phyloP scores from a whole-genome alignment of 805 yeast genomes.

The Clavispora carvajalis region DNA sequence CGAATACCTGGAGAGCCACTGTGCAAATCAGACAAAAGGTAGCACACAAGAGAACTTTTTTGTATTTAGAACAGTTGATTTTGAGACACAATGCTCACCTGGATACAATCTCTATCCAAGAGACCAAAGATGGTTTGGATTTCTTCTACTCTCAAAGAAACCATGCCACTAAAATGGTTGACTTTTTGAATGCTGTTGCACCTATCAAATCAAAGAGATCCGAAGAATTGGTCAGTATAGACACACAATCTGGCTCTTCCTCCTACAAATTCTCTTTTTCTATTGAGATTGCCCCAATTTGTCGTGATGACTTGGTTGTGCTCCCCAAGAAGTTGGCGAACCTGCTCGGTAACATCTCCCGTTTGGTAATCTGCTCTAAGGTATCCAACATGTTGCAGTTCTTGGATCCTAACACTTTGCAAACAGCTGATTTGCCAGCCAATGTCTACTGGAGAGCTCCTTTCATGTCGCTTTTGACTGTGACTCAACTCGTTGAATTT shows the following conservation, averaged over 20 bases:
- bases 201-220: conserved; percentile 82
- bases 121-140: conserved; percentile 90
- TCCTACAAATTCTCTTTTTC: conserved; percentile 88
- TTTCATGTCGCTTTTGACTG: conserved; percentile 72
- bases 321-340: conserved; percentile 84
- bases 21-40: conserved; percentile 98
- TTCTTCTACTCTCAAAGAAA: conserved; percentile 84
- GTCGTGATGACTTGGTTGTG: conserved; percentile 93
- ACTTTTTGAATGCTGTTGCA: conserved; percentile 76
- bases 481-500: conserved; percentile 74
- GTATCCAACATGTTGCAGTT: conserved; percentile 80
- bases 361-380: conserved; percentile 79
- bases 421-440: conserved; percentile 69
- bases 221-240: conserved; percentile 86
- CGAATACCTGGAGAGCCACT: conserved; percentile 96
- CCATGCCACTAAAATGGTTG: conserved; percentile 92
- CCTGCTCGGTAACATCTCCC: conserved; percentile 74
- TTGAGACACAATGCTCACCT: conserved; percentile 89
- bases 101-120: conserved; percentile 90
- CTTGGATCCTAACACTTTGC: conserved; percentile 77
- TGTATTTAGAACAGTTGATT: conserved; percentile 92
- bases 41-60: conserved; percentile 91
- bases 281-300: conserved; percentile 90
- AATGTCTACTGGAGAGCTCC: conserved; percentile 76
- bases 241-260: conserved; percentile 85